These are phyloP conservation scores for Chlorella sp. DNA, from an alignment of 139 green algal genomes.

Conservation along the genomic window DNA sequence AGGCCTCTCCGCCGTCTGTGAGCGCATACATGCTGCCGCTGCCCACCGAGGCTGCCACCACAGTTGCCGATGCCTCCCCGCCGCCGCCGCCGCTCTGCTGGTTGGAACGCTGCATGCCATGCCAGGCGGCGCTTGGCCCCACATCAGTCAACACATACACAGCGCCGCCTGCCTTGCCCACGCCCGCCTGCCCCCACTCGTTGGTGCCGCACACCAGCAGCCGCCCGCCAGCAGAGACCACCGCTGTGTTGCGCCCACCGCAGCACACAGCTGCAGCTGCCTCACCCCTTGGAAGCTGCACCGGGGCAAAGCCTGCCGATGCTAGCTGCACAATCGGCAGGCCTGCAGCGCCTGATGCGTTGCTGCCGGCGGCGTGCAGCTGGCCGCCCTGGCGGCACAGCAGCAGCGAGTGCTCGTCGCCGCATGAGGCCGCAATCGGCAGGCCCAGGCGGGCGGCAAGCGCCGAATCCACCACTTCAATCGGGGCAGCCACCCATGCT, in stretches of 20 bases:
- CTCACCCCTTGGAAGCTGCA: background rate
- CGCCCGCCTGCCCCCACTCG: background rate
- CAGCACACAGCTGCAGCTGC: background rate
- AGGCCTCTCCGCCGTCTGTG: constrained; percentile 16
- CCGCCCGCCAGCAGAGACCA: background rate
- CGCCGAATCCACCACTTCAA: background rate
- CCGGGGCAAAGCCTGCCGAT: background rate
- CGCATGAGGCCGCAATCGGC: background rate
- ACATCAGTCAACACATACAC: background rate
- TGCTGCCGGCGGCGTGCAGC: constrained; percentile 9
- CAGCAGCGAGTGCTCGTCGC: constrained; percentile 22
- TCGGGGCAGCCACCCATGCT: background rate
- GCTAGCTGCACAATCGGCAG: constrained; percentile 18
- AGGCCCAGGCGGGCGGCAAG: background rate
- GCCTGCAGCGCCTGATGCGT: background rate
- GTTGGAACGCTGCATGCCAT: constrained; percentile 32
- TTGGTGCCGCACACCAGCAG: constrained; percentile 34
- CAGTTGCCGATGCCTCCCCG: background rate
- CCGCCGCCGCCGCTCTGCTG: constrained; percentile 11
- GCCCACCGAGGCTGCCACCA: background rate
- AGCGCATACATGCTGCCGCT: constrained; percentile 17
- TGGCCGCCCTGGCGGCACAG: background rate
- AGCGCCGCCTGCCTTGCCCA: background rate
- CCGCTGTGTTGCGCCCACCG: constrained; percentile 12
- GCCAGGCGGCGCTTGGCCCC: constrained; percentile 8